Evolutionary conservation across 257 asterid species (phyloP).

Genomic region (Eucommia ulmoides): DNA sequence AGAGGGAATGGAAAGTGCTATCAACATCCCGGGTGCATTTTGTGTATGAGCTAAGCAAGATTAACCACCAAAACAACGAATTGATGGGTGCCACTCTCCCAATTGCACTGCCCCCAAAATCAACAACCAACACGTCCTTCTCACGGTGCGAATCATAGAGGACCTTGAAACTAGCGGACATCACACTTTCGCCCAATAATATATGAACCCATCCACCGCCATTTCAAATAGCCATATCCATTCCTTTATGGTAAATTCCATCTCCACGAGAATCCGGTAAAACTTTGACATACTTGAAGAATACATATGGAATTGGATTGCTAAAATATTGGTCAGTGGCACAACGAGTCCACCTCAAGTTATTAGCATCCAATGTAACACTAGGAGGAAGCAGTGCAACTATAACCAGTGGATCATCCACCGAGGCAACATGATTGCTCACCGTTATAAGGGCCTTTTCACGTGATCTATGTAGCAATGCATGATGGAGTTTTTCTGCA

Average conservation of each 20-base stretch:
- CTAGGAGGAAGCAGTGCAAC: conserved; percentile 74
- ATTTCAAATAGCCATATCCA: no score
- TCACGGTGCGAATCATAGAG: no score
- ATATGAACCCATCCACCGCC: no score
- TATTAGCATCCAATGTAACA: conserved; percentile 56
- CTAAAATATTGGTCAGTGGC: conserved; percentile 83
- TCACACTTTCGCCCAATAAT: no score
- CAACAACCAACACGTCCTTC: no score
- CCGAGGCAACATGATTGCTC: conserved; percentile 85
- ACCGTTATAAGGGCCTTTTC: conserved; percentile 69
- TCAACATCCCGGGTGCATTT: no score
- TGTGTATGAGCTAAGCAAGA: no score
- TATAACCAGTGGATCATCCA: conserved; percentile 82
- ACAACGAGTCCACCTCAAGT: conserved; percentile 83
- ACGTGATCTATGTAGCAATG: conserved; percentile 43
- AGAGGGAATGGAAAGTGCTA: no score
- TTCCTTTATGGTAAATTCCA: conserved; percentile 87
- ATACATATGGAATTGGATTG: conserved; percentile 64
- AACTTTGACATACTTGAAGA: conserved; percentile 76
- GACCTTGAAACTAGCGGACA: no score
- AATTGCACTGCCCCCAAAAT: no score
- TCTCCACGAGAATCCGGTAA: conserved; percentile 85
- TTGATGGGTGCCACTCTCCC: no score
- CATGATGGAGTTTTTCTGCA: conserved; percentile 62
- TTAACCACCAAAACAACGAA: no score